Evolutionary conservation across 257 asterid genomes (phyloP).

Genomic region (Solanum megistacrolobum): DNA sequence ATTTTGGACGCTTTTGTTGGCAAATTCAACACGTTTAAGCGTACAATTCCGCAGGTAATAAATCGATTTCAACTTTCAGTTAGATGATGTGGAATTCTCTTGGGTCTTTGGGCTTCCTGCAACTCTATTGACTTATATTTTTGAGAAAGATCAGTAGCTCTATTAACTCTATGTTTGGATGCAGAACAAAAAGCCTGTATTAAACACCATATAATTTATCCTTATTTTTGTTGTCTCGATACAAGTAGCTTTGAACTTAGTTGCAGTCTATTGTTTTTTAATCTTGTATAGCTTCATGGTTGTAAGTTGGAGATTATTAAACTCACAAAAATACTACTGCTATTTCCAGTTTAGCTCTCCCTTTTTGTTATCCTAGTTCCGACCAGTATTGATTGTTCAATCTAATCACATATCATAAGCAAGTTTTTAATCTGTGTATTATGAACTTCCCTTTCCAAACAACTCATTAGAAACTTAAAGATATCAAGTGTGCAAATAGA

Average conservation of each 20-base stretch:
- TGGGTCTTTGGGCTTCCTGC: neutral
- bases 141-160: neutral
- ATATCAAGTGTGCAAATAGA: neutral
- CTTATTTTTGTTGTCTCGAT: neutral
- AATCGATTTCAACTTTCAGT: neutral
- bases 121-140: neutral
- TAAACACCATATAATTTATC: neutral
- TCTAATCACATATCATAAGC: neutral
- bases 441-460: neutral
- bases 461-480: neutral
- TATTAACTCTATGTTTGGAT: neutral
- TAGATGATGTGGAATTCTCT: neutral
- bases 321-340: neutral
- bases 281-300: neutral
- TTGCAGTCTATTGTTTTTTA: neutral
- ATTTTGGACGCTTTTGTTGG: constrained; percentile 99
- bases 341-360: neutral
- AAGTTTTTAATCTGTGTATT: neutral
- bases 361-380: neutral
- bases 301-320: neutral
- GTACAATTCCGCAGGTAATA: constrained; percentile 92
- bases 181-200: neutral
- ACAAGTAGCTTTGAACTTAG: neutral
- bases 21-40: constrained; percentile 92
- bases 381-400: neutral